Percentiles rank a stretch among this genome's conserved stretches.
These are phyloP conservation scores for Pachyrhizus erosus DNA, from an alignment of 306 rosid species.

Conservation along the genomic window DNA sequence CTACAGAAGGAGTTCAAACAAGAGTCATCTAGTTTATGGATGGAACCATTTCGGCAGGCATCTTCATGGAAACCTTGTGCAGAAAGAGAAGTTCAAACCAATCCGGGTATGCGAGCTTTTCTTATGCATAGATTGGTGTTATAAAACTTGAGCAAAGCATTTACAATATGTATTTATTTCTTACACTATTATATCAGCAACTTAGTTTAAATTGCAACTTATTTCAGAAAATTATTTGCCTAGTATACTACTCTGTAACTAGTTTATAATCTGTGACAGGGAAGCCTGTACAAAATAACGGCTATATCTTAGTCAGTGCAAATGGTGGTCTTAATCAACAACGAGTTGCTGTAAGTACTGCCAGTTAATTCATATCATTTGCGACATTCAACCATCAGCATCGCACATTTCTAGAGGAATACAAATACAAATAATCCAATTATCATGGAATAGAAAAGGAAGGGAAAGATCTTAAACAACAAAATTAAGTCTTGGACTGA, in stretches of 20 bases:
- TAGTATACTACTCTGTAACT: neutral
- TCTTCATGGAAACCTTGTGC: conserved; percentile 89
- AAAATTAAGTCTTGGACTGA: neutral
- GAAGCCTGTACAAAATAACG: conserved; percentile 59
- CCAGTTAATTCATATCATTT: conserved; percentile 21
- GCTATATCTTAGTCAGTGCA: conserved; percentile 88
- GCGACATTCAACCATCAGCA: conserved; percentile 22
- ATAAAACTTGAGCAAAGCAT: neutral
- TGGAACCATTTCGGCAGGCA: conserved; percentile 63
- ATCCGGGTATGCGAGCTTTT: conserved; percentile 54
- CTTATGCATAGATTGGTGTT: neutral
- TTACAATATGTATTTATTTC: conserved; percentile 10
- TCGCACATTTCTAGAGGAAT: neutral
- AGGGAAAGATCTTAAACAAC: neutral
- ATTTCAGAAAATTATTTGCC: neutral
- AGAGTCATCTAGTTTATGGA: conserved; percentile 72
- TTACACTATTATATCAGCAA: neutral
- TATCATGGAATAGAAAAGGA: neutral
- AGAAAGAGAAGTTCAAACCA: conserved; percentile 53
- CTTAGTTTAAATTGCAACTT: neutral
- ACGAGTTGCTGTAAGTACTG: conserved; percentile 87
- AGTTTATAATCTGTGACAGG: conserved; percentile 58
- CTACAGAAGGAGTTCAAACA: conserved; percentile 70
- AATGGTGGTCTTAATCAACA: conserved; percentile 99
- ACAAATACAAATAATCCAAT: neutral